These are phyloP conservation scores for Aegilops longissima DNA, from an alignment of 176 grass and related monocot genomes.

Conservation along the genomic window DNA sequence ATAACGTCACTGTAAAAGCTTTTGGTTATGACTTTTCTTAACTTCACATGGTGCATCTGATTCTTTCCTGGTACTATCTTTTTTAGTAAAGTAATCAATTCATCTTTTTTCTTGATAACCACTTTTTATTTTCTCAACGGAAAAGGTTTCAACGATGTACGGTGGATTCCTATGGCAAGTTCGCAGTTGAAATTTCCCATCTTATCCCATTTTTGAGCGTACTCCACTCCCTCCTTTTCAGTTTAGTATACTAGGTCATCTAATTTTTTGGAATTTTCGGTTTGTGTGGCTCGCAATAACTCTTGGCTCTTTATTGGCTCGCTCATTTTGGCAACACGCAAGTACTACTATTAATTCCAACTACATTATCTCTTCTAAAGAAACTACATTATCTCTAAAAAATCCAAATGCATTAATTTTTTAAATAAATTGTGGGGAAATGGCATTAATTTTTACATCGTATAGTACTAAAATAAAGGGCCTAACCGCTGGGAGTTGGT, in stretches of 20 bases:
- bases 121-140: too few relatives aligned
- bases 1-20: too few relatives aligned
- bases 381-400: too few relatives aligned
- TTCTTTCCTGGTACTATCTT: too few relatives aligned
- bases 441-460: background rate
- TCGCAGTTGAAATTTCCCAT: conserved; percentile 11
- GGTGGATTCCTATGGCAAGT: background rate
- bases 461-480: background rate
- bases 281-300: background rate
- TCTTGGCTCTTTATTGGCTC: background rate
- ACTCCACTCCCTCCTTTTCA: too few relatives aligned
- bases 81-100: too few relatives aligned
- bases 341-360: background rate
- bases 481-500: background rate
- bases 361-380: background rate
- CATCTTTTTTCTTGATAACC: too few relatives aligned
- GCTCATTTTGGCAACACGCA: background rate
- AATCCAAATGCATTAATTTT: too few relatives aligned
- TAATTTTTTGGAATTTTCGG: background rate
- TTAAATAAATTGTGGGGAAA: background rate
- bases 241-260: background rate
- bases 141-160: too few relatives aligned
- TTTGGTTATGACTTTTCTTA: too few relatives aligned
- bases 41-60: too few relatives aligned
- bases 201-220: background rate